A percentile compares a stretch with the other conserved stretches of the same genome.
Conservation (phyloP, 768 basidiomycete species). For the Ramaria rubella region DNA sequence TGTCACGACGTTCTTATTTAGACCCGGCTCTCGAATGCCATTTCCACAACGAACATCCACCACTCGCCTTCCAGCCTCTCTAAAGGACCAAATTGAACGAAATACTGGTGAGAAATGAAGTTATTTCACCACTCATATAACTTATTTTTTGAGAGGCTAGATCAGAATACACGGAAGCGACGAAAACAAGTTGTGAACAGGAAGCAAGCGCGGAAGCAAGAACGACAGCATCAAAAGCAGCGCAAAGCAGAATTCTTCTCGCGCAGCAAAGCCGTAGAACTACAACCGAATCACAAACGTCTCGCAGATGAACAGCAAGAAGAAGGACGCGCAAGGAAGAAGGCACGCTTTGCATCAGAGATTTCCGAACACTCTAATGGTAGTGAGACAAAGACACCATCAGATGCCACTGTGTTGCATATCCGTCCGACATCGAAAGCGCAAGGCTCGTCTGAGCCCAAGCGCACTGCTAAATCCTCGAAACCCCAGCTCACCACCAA, state of each 20-base stretch:
- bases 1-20: too few relatives aligned
- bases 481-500: slow-evolving; percentile 6
- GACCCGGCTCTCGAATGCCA: too few relatives aligned
- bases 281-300: neutral
- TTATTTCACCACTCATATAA: neutral
- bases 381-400: slow-evolving; percentile 6
- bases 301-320: slow-evolving; percentile 13
- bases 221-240: slow-evolving; percentile 51
- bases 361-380: slow-evolving; percentile 30
- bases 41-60: neutral
- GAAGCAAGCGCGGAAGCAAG: slow-evolving; percentile 60
- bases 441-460: neutral
- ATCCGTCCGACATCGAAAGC: neutral
- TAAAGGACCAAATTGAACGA: slow-evolving; percentile 6
- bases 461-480: neutral
- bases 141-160: neutral
- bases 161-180: neutral
- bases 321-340: slow-evolving; percentile 39
- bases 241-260: slow-evolving; percentile 58
- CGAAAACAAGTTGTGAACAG: slow-evolving; percentile 30
- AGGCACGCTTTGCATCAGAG: slow-evolving; percentile 38
- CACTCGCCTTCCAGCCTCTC: slow-evolving; percentile 7
- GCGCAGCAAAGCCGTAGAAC: slow-evolving; percentile 16
- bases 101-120: neutral
- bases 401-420: neutral